phyloP scores from a whole-genome alignment of 441 rosid genomes.

The Populus hybrid region DNA sequence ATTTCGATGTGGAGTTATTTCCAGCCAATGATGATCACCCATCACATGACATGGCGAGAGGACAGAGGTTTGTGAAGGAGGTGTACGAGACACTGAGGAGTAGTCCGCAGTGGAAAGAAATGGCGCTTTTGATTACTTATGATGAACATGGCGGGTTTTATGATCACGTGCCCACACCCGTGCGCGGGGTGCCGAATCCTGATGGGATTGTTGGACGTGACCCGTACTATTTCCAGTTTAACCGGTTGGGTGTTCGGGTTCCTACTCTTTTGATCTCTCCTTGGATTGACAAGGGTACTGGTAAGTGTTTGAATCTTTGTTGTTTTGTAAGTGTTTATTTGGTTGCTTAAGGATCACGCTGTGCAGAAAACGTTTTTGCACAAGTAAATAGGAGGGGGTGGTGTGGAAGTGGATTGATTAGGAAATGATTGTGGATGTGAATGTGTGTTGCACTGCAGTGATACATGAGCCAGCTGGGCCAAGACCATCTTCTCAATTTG shows the following conservation, averaged over 20 bases:
- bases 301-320: slow-evolving; percentile 35
- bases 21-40: slow-evolving; percentile 98
- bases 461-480: slow-evolving; percentile 36
- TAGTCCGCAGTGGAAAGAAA: slow-evolving; percentile 95
- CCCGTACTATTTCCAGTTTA: slow-evolving; percentile 80
- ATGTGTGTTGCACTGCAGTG: slow-evolving; percentile 19
- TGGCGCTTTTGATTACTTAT: slow-evolving; percentile 82
- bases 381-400: background rate
- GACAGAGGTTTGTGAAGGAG: slow-evolving; percentile 90
- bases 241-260: slow-evolving; percentile 87
- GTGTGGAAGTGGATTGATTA: background rate
- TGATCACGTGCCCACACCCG: slow-evolving; percentile 92
- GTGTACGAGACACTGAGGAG: slow-evolving; percentile 78
- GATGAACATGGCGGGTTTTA: slow-evolving; percentile 96
- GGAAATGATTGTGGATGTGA: background rate
- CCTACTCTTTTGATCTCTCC: slow-evolving; percentile 82
- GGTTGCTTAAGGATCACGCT: background rate
- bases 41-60: slow-evolving; percentile 82
- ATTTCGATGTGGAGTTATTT: slow-evolving; percentile 53
- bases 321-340: background rate
- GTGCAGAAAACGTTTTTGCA: background rate
- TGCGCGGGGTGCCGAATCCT: slow-evolving; percentile 70
- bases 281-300: slow-evolving; percentile 90
- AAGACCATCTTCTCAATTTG: slow-evolving; percentile 60
- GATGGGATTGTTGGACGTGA: slow-evolving; percentile 89